Percentiles rank a stretch among this genome's conserved stretches.
These are phyloP conservation scores for Plasmodium reichenowi DNA, from an alignment of 169 alveolate species.

Conservation along the genomic window DNA sequence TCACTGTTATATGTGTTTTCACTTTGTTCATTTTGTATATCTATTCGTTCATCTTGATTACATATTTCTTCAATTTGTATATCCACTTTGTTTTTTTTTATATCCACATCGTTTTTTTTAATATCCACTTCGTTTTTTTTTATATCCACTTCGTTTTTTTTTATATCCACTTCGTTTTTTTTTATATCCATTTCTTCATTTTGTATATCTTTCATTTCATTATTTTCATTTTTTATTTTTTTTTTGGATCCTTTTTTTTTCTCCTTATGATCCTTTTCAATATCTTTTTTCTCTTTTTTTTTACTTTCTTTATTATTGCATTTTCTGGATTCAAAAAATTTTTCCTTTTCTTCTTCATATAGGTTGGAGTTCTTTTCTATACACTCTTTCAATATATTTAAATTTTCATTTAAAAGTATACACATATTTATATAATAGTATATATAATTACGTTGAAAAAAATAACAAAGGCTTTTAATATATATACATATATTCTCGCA, in stretches of 20 bases:
- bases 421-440: slow-evolving; percentile 54
- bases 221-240: neutral
- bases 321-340: neutral
- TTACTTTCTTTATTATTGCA: neutral
- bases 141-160: neutral
- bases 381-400: slow-evolving; percentile 9
- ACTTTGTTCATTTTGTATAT: too few species aligned
- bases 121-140: neutral
- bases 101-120: neutral
- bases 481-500: slow-evolving; percentile 51
- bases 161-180: neutral
- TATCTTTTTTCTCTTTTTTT: slow-evolving; percentile 5
- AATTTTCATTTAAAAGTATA: slow-evolving; percentile 42
- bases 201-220: slow-evolving; percentile 9
- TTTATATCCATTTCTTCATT: neutral
- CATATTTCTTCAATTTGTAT: neutral
- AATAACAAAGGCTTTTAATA: slow-evolving; percentile 54
- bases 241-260: slow-evolving; percentile 6
- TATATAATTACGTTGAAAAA: slow-evolving; percentile 48
- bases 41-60: too few species aligned
- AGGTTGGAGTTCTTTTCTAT: slow-evolving; percentile 20
- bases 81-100: neutral
- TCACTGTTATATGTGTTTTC: too few species aligned
- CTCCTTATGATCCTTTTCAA: neutral
- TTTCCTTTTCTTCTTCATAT: slow-evolving; percentile 10